A percentile compares a stretch with the other conserved stretches of the same genome.
These are phyloP conservation scores for Ceratocystis diversiconidia DNA, from an alignment of 2,329 filamentous ascomycete genomes.

Conservation along the genomic window DNA sequence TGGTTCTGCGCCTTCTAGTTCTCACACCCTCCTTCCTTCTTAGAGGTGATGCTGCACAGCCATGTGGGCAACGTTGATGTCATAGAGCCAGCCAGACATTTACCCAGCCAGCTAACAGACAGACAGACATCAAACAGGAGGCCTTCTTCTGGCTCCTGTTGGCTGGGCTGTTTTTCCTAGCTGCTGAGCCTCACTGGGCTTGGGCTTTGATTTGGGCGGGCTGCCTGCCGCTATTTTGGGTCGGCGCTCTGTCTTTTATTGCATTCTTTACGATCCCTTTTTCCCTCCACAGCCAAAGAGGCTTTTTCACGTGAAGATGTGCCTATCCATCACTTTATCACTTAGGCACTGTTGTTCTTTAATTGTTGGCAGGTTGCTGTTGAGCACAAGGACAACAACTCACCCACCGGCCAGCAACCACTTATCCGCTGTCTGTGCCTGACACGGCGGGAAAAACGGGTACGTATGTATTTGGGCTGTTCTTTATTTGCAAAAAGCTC, in stretches of 20 bases:
- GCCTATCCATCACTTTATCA: not conserved
- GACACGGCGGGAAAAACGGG: not conserved
- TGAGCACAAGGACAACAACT: not conserved
- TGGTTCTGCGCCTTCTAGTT: not conserved
- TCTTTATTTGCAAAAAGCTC: not conserved
- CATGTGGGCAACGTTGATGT: not conserved
- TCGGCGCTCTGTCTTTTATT: conserved; percentile 18
- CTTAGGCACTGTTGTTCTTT: not conserved
- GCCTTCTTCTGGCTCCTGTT: not conserved
- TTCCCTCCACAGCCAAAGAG: not conserved
- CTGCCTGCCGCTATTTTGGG: not conserved
- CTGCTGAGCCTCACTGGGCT: conserved; percentile 1
- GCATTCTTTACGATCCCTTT: not conserved
- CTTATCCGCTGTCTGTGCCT: not conserved
- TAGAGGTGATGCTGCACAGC: not conserved
- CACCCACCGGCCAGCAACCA: not conserved
- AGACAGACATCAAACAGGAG: not conserved
- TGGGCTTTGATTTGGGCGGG: not conserved
- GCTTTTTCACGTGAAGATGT: not conserved
- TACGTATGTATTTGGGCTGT: not conserved
- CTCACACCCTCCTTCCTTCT: not conserved
- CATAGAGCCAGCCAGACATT: not conserved
- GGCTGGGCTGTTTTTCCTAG: not conserved
- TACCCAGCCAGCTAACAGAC: too few species aligned
- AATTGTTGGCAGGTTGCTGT: not conserved